Evolutionary conservation across 116 monocot species (phyloP).

Genomic region (Cymodocea nodosa): DNA sequence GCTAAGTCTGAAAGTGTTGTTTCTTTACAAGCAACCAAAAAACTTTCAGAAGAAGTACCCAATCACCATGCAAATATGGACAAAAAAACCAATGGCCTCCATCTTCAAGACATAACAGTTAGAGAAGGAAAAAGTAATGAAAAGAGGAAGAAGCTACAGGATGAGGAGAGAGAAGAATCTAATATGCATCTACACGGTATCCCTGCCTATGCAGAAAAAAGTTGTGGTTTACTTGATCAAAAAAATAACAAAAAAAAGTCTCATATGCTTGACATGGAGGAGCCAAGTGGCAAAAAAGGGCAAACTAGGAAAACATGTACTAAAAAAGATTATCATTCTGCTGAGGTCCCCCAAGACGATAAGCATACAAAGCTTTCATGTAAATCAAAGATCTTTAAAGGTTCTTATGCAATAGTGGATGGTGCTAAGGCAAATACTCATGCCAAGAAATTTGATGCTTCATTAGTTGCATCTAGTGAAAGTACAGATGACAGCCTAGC

Average conservation of each 20-base stretch:
- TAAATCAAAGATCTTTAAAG: background rate
- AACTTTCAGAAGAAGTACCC: background rate
- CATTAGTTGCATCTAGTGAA: conserved; percentile 3
- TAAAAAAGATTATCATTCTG: background rate
- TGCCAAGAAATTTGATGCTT: background rate
- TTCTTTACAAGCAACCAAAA: background rate
- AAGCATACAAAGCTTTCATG: background rate
- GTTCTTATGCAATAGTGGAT: background rate
- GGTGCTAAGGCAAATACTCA: background rate
- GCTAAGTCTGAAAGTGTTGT: background rate
- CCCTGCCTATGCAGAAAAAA: background rate
- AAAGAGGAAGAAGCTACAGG: background rate
- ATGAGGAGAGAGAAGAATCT: background rate
- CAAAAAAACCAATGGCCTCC: background rate
- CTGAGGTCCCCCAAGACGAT: background rate
- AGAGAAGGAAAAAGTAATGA: background rate
- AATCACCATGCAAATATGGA: background rate
- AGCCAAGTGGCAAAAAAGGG: background rate
- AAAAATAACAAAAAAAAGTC: background rate
- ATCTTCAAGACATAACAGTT: background rate
- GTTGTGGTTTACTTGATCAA: background rate
- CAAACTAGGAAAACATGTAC: background rate
- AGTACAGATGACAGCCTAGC: background rate
- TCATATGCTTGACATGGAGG: conserved; percentile 2
- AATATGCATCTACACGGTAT: background rate